phyloP scores from a whole-genome alignment of 306 rosid genomes.

The Prunus padus region DNA sequence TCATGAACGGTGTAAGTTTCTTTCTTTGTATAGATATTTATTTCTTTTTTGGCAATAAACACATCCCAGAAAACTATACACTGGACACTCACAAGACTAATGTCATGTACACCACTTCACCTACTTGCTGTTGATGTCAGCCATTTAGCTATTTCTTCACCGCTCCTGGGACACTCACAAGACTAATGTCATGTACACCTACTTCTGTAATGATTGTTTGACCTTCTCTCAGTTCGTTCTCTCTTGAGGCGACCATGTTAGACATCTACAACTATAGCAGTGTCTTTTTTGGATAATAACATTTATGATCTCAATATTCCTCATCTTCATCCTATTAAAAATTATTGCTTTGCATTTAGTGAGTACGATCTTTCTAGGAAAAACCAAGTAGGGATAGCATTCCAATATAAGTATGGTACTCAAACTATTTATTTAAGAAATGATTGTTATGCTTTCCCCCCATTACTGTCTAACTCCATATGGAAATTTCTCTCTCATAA shows the following conservation, averaged over 20 bases:
- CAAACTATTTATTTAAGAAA: background rate
- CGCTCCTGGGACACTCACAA: background rate
- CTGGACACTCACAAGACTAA: background rate
- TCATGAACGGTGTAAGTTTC: constrained; percentile 79
- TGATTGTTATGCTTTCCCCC: background rate
- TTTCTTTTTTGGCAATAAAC: background rate
- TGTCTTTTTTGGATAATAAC: background rate
- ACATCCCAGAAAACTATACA: background rate
- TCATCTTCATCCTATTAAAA: background rate
- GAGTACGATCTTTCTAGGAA: background rate
- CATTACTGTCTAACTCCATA: constrained; percentile 20
- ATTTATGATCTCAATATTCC: background rate
- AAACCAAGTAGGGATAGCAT: background rate
- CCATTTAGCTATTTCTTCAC: no score
- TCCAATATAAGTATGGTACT: background rate
- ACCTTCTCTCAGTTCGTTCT: background rate
- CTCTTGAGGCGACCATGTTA: background rate
- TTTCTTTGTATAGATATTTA: constrained; percentile 14
- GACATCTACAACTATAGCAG: background rate
- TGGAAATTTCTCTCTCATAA: constrained; percentile 15
- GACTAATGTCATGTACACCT: background rate
- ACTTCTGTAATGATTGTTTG: background rate
- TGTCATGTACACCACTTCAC: background rate
- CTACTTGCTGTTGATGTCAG: background rate
- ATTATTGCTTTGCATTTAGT: background rate